Percentiles rank a stretch among this genome's conserved stretches.
Evolutionary conservation across 257 asterid species (phyloP).

Genomic region (Knoxia roxburghii): DNA sequence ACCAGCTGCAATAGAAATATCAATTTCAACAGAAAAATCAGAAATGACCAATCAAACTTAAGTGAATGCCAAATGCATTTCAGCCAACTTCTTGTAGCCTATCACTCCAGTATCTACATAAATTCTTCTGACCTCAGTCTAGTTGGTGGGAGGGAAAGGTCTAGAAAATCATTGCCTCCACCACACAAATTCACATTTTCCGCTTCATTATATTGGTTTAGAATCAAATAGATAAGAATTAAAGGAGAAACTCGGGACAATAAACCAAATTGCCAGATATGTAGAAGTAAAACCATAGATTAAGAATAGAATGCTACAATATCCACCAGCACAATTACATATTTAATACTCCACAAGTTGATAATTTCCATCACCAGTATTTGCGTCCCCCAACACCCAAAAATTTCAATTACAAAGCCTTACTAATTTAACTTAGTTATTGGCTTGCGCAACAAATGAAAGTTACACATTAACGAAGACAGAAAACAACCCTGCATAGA

Average conservation of each 20-base stretch:
- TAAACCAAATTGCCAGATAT: too few relatives aligned
- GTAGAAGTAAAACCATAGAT: background rate
- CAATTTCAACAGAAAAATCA: background rate
- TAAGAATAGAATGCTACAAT: background rate
- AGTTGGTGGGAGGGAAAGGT: background rate
- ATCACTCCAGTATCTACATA: background rate
- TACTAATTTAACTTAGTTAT: background rate
- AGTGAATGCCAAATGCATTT: background rate
- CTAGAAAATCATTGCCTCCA: background rate
- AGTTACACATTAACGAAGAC: background rate
- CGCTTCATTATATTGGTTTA: background rate
- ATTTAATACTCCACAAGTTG: background rate
- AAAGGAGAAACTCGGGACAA: background rate
- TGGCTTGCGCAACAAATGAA: background rate
- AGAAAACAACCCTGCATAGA: background rate
- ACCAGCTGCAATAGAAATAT: background rate
- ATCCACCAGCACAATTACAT: background rate
- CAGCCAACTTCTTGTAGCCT: background rate
- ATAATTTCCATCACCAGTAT: background rate
- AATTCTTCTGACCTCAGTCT: too few relatives aligned
- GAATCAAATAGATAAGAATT: background rate
- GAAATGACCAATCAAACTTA: background rate
- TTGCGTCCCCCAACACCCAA: too few relatives aligned
- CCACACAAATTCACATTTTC: too few relatives aligned
- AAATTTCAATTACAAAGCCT: background rate